Evolutionary conservation across 805 yeast genomes (phyloP).

Genomic region (Wickerhamomyces silvicola): DNA sequence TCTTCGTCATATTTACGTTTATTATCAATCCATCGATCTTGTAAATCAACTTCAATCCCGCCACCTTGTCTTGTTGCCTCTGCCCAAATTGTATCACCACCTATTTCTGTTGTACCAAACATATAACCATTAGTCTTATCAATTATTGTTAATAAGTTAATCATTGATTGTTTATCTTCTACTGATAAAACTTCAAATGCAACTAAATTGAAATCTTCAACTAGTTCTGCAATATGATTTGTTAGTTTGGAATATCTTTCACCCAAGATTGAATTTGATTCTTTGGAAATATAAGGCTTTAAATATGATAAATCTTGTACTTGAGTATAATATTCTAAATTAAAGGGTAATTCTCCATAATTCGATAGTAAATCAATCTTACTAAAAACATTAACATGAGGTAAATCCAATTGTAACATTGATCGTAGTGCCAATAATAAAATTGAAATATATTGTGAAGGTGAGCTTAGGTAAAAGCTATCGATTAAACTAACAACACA

Average conservation of each 20-base stretch:
- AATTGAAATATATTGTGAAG: conserved; percentile 84
- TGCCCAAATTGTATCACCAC: conserved; percentile 98
- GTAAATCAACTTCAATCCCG: conserved; percentile 56
- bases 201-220: conserved; percentile 82
- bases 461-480: conserved; percentile 71
- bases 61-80: conserved; percentile 86
- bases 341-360: conserved; percentile 79
- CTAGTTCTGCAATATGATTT: conserved; percentile 70
- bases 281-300: conserved; percentile 63
- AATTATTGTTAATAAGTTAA: conserved; percentile 62
- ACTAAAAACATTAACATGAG: conserved; percentile 88
- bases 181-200: conserved; percentile 85
- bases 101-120: conserved; percentile 88
- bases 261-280: conserved; percentile 60
- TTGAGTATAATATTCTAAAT: conserved; percentile 82
- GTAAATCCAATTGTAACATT: conserved; percentile 88
- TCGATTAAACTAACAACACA: conserved; percentile 87
- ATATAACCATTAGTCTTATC: conserved; percentile 93
- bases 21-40: conserved; percentile 91
- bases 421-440: conserved; percentile 76
- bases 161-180: conserved; percentile 91
- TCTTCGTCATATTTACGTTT: conserved; percentile 70
- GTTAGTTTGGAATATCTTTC: conserved; percentile 62
- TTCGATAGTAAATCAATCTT: conserved; percentile 77
- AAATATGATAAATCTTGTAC: conserved; percentile 77